Evolutionary conservation across 225 moss, liverwort and hornwort genomes (phyloP), one percentile per base, ranked within the genome.

Genomic region (Thuidium tamariscinum): DNA sequence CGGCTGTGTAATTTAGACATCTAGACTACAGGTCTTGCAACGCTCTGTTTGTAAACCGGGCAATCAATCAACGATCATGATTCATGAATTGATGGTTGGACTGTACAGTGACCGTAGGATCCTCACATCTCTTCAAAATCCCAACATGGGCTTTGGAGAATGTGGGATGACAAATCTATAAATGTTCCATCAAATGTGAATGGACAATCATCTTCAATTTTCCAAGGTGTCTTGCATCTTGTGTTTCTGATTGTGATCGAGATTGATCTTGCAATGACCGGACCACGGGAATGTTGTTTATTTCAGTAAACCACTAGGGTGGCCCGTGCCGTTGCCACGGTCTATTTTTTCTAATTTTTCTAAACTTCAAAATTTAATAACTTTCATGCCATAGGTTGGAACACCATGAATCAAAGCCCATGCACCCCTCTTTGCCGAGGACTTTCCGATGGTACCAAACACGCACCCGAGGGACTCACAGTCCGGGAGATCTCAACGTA

Each of bases 171-270:
- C 12, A 75, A 18, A 66, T 51, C 81, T 49, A 84, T 37, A 67
- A 84, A 77, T 81, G 59, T 57, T 62, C 87, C 81, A 87, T 87
- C 70, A 77, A 81, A 85, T 89, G 83, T 84, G 89, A 67, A 83
- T 67, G 74, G 67, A 60, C 21, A n/a, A n/a, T n/a, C n/a, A 48
- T 73, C 65, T 70, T 77, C 41, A 65, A 37, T 52, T 74, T 60
- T 29, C 61, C 39, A 27, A 59, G 36, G 25, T 70, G 52, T 15
- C 56, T 21, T 46, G 36, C 36, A 9, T 36, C 60, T 49, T 49
- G 49, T 74, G 34, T 21, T 74, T 30, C 20, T 20, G 48, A 32
- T 32, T 49, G 48, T 72, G 72, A 72, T 46, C 6, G 72, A 72
- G 46, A 46, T n/a, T n/a, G n/a, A n/a, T 18, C 46, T 29, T 46